These are phyloP conservation scores for Begonia fuchsioides DNA, from an alignment of 306 rosid genomes.

Conservation along the genomic window DNA sequence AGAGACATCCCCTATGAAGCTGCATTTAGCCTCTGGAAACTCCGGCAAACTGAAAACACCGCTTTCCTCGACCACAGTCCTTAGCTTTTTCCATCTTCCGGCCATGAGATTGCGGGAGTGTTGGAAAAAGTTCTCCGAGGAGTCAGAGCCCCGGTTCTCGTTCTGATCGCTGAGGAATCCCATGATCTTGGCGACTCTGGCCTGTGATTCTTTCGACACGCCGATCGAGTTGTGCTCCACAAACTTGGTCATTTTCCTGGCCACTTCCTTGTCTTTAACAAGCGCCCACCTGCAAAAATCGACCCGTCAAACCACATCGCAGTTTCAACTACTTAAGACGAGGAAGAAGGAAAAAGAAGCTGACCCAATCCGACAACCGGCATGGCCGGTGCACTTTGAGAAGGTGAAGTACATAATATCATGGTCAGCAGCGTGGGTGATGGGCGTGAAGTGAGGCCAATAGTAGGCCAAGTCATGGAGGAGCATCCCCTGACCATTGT, in stretches of 20 bases:
- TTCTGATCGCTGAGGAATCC: slow-evolving; percentile 40
- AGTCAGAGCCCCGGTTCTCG: slow-evolving; percentile 16
- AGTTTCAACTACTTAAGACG: not conserved
- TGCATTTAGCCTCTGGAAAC: slow-evolving; percentile 27
- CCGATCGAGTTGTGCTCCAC: slow-evolving; percentile 54
- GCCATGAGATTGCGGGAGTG: slow-evolving; percentile 21
- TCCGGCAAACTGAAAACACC: slow-evolving; percentile 25
- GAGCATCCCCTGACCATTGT: slow-evolving; percentile 20
- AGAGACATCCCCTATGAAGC: slow-evolving; percentile 25
- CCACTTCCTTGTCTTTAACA: slow-evolving; percentile 58
- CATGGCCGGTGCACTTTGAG: slow-evolving; percentile 88
- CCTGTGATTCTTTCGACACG: slow-evolving; percentile 67
- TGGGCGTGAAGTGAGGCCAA: slow-evolving; percentile 82
- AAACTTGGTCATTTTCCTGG: slow-evolving; percentile 44
- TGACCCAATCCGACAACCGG: slow-evolving; percentile 83
- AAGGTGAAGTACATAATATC: slow-evolving; percentile 76
- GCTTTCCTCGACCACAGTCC: slow-evolving; percentile 16
- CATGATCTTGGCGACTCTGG: slow-evolving; percentile 52
- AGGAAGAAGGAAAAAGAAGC: not conserved
- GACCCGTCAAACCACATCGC: not conserved
- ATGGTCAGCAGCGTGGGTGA: slow-evolving; percentile 30
- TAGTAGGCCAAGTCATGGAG: slow-evolving; percentile 70
- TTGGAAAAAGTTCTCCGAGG: slow-evolving; percentile 37
- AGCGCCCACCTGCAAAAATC: slow-evolving; percentile 50
- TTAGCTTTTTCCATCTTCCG: slow-evolving; percentile 52